Evolutionary conservation across 139 green algal genomes (phyloP), one percentile per base, ranked within the genome.

Genomic region (Gonium pectorale): DNA sequence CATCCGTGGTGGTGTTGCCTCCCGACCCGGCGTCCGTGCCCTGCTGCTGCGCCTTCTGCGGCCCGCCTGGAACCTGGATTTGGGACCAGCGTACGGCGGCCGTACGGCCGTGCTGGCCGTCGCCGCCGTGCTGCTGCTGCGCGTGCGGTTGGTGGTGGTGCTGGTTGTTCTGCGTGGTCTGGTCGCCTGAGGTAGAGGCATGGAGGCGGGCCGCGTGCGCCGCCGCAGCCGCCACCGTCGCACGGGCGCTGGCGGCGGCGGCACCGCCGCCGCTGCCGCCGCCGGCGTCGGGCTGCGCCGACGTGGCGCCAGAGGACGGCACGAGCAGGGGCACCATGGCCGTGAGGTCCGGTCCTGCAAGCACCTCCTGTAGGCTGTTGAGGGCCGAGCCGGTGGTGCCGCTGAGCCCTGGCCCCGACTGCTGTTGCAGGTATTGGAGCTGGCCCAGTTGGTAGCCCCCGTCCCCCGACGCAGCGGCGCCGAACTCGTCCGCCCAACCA

Each of bases 401-500:
- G 44, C 64, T 78, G 41, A 85, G 44, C 24, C 79, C 79, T 0
- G 64, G 46, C 2, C 33, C 62, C 43, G 62, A n/a, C 41, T 83
- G 60, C 26, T 86, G 80, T 68, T 38, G 52, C 68, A 86, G 52
- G 69, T 81, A 80, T 59, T 87, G 81, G 70, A 87, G 69, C 68
- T 81, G 81, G 24, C 74, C 54, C 22, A 81, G 70, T 59, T 87
- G 81, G 59, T 81, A 72, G 9, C 54, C 77, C 17, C 77, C 64
- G 26, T 85, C 79, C 4, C 64, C 64, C 5, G 46, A 78, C 22
- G 37, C 35, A n/a, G 43, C 44, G 31, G 64, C 33, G 49, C 46
- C 79, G 37, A 31, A 77, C 35, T 85, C 79, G 33, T 85, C 64
- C 3, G 43, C 1, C 79, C 66, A 77, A 26, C 27, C 49, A 31